Conservation (phyloP, 768 basidiomycete genomes). For the Tricholoma bakamatsutake region DNA sequence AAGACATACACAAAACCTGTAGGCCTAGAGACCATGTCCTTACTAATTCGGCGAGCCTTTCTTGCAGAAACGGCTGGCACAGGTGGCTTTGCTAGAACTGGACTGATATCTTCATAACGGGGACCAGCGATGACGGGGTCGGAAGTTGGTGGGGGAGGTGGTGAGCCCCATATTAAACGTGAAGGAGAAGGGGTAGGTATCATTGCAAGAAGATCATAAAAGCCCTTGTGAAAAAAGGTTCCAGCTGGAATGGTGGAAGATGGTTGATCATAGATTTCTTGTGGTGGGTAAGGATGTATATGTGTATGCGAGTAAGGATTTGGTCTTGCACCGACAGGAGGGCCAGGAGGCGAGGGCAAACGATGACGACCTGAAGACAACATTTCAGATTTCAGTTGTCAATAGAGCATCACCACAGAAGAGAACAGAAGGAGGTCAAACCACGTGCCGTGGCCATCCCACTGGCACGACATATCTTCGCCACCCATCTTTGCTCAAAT, state of each 20-base stretch:
- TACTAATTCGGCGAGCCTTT: constrained; percentile 67
- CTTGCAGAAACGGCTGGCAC: constrained; percentile 32
- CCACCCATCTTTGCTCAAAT: no score
- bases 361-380: constrained; percentile 21
- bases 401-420: no score
- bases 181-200: constrained; percentile 70
- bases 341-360: constrained; percentile 21
- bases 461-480: no score
- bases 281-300: constrained; percentile 32
- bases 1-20: constrained; percentile 75
- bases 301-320: constrained; percentile 24
- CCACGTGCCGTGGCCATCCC: no score
- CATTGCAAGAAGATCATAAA: constrained; percentile 79
- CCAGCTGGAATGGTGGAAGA: constrained; percentile 55
- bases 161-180: constrained; percentile 52
- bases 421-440: not conserved
- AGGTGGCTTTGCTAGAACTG: constrained; percentile 24
- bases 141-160: constrained; percentile 24
- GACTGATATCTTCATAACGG: constrained; percentile 56
- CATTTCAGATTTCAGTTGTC: not conserved
- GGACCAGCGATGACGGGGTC: constrained; percentile 55
- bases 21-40: constrained; percentile 85
- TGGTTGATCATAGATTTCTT: constrained; percentile 35
- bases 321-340: constrained; percentile 23
- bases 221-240: constrained; percentile 82